A percentile compares a stretch with the other conserved stretches of the same genome.
Conservation (phyloP, 768 basidiomycete genomes). For the Nidula microcarpa region DNA sequence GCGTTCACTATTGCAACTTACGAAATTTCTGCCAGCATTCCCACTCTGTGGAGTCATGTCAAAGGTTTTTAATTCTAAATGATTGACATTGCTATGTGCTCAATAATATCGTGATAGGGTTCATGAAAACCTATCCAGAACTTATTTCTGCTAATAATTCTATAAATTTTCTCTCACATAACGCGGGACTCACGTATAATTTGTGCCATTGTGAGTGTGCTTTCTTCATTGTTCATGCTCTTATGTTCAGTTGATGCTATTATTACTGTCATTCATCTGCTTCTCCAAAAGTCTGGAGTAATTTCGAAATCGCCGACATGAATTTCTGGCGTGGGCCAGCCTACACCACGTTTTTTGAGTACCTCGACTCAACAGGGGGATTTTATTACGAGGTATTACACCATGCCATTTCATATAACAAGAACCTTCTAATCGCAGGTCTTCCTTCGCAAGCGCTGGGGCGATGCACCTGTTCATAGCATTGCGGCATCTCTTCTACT, state of each 20-base stretch:
- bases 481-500: conserved; percentile 80
- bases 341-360: conserved; percentile 80
- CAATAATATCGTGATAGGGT: conserved; percentile 42
- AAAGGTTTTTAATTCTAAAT: conserved; percentile 42
- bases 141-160: conserved; percentile 62
- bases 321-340: conserved; percentile 86
- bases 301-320: conserved; percentile 90
- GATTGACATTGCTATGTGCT: neutral
- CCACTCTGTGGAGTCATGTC: conserved; percentile 72
- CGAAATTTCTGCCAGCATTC: conserved; percentile 79
- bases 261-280: neutral
- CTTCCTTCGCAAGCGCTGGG: conserved; percentile 54
- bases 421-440: neutral
- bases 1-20: conserved; percentile 71
- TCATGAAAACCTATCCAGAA: conserved; percentile 59
- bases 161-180: conserved; percentile 71
- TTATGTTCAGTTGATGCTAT: neutral
- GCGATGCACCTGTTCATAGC: conserved; percentile 75
- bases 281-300: conserved; percentile 66
- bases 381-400: conserved; percentile 81
- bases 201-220: conserved; percentile 57
- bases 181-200: conserved; percentile 64
- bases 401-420: no score
- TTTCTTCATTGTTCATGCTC: neutral
- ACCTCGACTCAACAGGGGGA: conserved; percentile 78